Evolutionary conservation across 2,329 filamentous ascomycete species (phyloP), one percentile per base, ranked within the genome.

Genomic region (Davidsoniella neocaledoniae): DNA sequence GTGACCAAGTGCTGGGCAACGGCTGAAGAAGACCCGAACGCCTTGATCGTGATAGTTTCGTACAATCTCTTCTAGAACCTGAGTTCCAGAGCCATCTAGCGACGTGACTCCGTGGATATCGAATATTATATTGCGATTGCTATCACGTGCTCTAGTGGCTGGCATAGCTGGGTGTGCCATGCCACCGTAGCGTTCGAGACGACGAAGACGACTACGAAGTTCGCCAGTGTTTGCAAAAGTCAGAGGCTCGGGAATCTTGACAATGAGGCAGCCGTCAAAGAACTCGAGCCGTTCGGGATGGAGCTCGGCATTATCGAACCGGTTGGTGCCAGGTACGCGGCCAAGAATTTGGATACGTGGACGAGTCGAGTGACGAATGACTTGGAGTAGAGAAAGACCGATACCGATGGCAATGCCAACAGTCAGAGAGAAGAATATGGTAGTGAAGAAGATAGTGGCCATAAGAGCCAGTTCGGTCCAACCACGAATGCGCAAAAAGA

Each of bases 191-290:
- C 87, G 74, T 64, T 96, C 91, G 1, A 98, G 71, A 5, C 91
- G 72, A 5, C 83, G 74, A 9, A 98, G 71, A 3, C 91, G 76
- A 48, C 81, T 82, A 64, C 93, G 94, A 42, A 98, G 69, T 57
- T 91, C 85, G 43, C 88, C 91, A 0, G 91, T 96, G 62, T 98
- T 98, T 60, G 90, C 90, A 62, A 98, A 98, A 0, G 90, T 96
- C 46, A 98, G 69, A 0, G 91, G 91, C 61, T 98, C 91, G 0
- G 91, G 90, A 50, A 98, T 96, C 69, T 96, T 96, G 58, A 96
- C 86, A 53, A 98, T 94, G 8, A 98, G 69, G 54, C 85, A 93
- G 14, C 90, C 86, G 56, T 95, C 88, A 48, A 95, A 75, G 58
- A 94, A 88, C 62, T 96, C 90, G 2, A 96, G 71, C 25, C 74